Evolutionary conservation across 2,329 filamentous ascomycete species (phyloP).

Genomic region (Aspergillus fumigatus): DNA sequence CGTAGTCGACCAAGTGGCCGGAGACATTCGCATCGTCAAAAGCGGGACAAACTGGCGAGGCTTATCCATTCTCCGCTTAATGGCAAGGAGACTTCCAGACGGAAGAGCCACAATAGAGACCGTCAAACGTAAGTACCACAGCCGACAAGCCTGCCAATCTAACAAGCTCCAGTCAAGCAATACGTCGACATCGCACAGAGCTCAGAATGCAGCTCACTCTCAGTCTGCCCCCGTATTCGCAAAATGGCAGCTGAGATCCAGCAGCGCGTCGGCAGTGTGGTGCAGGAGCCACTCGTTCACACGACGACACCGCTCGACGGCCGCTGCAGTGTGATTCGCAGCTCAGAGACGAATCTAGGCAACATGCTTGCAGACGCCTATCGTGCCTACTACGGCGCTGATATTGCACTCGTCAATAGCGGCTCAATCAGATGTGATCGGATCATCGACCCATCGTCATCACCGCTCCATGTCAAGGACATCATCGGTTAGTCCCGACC

Average conservation of each 20-base stretch:
- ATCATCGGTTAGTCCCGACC: conserved; percentile 14
- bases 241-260: conserved; percentile 10
- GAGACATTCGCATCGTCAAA: conserved; percentile 13
- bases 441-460: conserved; percentile 7
- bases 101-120: background rate
- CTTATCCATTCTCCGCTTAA: conserved; percentile 8
- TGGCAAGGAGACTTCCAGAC: conserved; percentile 2
- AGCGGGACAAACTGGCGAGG: conserved; percentile 15
- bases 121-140: background rate
- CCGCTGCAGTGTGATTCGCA: conserved; percentile 13
- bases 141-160: background rate
- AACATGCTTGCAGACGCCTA: conserved; percentile 23
- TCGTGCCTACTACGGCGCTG: conserved; percentile 20
- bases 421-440: conserved; percentile 20
- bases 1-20: conserved; percentile 1
- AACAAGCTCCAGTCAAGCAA: conserved; percentile 8
- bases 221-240: background rate
- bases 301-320: conserved; percentile 17
- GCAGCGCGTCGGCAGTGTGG: conserved; percentile 11
- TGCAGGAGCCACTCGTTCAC: conserved; percentile 16
- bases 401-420: conserved; percentile 23
- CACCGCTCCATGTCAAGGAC: conserved; percentile 16
- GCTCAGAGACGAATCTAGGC: conserved; percentile 22
- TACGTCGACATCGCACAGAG: conserved; percentile 9
- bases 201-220: background rate